Base-by-base conservation (phyloP, 768 basidiomycete species). In the Naganishia randhawae region DNA sequence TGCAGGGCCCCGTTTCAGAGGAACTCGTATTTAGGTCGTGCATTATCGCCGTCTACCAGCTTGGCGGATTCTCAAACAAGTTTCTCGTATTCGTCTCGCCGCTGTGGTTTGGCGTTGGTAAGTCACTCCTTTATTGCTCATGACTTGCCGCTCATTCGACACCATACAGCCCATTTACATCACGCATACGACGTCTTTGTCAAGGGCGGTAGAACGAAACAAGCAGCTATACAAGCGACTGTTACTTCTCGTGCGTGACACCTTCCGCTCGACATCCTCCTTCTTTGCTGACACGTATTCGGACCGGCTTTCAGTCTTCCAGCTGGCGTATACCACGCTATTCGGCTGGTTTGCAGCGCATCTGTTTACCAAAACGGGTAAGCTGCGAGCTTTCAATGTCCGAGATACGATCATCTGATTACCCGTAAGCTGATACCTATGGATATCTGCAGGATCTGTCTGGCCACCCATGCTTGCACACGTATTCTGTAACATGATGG, bases 401-500 rank as follows among this genome's bases (percentile, higher is more conserved):
- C n/a, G 45, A 17, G 25, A n/a, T 4, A n/a, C 45, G 19, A 48
- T 22, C 25, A 22, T 11, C 45, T 16, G 6, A 3, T n/a, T n/a
- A n/a, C 19, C 45, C 3, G 45, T 22, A 31, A 35, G 7, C 45
- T 25, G 17, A 50, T 37, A 22, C 53, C 16, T n/a, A 63, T 11
- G 37, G 37, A 5, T 25, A 25, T 48, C 11, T 2, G 6, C 69
- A 81, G 80, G 78, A 17, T 93, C 92, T 5, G 80, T 97, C 68
- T 78, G 88, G 33, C 88, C 92, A 0, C 83, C 93, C 1, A 84
- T 93, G 65, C 80, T 84, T 10, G 86, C 92, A 0, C 96, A 99
- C 76, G 81, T 89, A 0, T 95, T 92, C 76, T 98, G 96, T 83
- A 99, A 99, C 76, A 78, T 89, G 57, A 94, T 97, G 91, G 94